These are phyloP conservation scores for Pulveroboletus frians DNA, from an alignment of 768 basidiomycete species.

Conservation along the genomic window DNA sequence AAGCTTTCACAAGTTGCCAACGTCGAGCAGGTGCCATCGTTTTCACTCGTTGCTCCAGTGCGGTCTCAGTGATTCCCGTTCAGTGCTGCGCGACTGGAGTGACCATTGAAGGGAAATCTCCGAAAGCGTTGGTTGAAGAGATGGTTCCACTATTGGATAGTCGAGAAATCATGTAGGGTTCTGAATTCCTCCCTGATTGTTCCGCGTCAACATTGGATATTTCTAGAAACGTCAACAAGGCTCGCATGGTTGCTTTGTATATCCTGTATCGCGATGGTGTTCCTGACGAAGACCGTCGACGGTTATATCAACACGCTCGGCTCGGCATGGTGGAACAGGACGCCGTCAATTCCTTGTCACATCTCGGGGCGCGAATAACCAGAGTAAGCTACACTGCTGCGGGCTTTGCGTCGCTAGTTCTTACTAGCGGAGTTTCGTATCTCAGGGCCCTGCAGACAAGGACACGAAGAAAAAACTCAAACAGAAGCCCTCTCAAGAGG, in stretches of 20 bases:
- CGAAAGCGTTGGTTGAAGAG: slow-evolving; percentile 92
- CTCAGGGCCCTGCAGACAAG: slow-evolving; percentile 66
- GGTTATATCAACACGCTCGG: slow-evolving; percentile 92
- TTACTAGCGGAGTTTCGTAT: neutral
- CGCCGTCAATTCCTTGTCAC: slow-evolving; percentile 79
- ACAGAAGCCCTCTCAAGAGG: slow-evolving; percentile 68
- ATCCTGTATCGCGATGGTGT: slow-evolving; percentile 94
- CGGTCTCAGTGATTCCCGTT: neutral
- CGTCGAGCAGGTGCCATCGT: slow-evolving; percentile 73
- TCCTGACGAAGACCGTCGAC: slow-evolving; percentile 93
- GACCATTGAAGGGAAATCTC: slow-evolving; percentile 89
- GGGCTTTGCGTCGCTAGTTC: neutral
- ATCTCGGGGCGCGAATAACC: slow-evolving; percentile 77
- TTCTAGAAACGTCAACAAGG: slow-evolving; percentile 81
- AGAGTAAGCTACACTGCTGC: slow-evolving; percentile 48
- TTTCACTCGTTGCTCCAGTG: neutral
- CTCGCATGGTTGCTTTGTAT: slow-evolving; percentile 93
- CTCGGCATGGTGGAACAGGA: slow-evolving; percentile 87
- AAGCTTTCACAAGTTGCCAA: slow-evolving; percentile 77
- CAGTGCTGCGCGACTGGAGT: slow-evolving; percentile 93
- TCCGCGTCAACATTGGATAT: neutral
- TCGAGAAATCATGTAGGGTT: slow-evolving; percentile 69
- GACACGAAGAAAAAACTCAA: slow-evolving; percentile 80
- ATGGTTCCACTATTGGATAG: slow-evolving; percentile 97
- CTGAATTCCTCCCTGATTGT: neutral